Evolutionary conservation across 2,329 filamentous ascomycete species (phyloP).

Genomic region (Aureobasidium lini): DNA sequence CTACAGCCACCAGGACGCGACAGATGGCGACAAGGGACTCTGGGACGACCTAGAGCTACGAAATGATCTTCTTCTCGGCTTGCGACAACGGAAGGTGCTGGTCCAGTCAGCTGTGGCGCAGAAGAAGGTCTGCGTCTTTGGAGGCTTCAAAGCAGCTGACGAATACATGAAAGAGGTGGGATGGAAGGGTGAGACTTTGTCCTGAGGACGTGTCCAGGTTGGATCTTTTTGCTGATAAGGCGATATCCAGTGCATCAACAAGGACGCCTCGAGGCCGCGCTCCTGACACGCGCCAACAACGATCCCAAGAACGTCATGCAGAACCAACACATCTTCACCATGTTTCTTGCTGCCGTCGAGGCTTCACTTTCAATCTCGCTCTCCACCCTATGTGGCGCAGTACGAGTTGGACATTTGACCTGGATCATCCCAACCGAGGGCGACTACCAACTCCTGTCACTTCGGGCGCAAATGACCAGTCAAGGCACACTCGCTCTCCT

Average conservation of each 20-base stretch:
- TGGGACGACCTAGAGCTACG: not conserved
- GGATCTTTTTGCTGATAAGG: not conserved
- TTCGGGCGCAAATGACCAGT: slow-evolving; percentile 12
- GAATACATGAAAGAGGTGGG: slow-evolving; percentile 8
- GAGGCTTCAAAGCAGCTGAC: not conserved
- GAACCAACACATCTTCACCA: slow-evolving; percentile 11
- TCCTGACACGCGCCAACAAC: not conserved
- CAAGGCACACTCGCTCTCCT: slow-evolving; percentile 10
- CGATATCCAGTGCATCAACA: not conserved
- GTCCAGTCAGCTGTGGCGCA: slow-evolving; percentile 1
- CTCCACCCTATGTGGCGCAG: not conserved
- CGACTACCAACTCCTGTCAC: slow-evolving; percentile 1
- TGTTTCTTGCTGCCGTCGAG: slow-evolving; percentile 12
- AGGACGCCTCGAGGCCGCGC: slow-evolving; percentile 1
- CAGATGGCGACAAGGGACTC: not conserved
- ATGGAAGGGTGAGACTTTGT: not conserved
- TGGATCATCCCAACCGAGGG: slow-evolving; percentile 8
- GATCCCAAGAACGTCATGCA: slow-evolving; percentile 5
- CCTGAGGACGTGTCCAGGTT: not conserved
- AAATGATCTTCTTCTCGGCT: not conserved
- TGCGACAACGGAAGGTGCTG: not conserved
- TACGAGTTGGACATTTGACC: slow-evolving; percentile 3
- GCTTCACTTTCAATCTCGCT: slow-evolving; percentile 6
- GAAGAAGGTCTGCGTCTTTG: slow-evolving; percentile 15
- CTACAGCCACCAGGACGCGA: slow-evolving; percentile 7